Evolutionary conservation across 257 asterid species (phyloP).

Genomic region (Schizonepeta tenuifolia): DNA sequence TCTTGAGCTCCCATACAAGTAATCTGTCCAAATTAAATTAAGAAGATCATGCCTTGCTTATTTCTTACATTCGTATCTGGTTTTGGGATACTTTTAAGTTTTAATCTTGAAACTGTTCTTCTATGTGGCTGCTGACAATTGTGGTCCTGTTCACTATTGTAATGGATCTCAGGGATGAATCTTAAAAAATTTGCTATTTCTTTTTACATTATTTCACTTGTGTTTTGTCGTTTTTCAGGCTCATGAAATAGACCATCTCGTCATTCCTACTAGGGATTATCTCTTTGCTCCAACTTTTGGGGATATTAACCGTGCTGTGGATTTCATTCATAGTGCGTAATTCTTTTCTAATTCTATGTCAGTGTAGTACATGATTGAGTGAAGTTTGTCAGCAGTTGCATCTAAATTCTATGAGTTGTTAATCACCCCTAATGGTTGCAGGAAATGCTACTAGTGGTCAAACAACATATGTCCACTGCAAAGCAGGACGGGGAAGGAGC

Average conservation of each 20-base stretch:
- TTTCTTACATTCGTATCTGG: neutral
- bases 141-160: neutral
- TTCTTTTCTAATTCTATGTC: neutral
- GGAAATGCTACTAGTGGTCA: constrained; percentile 69
- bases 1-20: neutral
- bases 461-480: constrained; percentile 88
- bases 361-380: neutral
- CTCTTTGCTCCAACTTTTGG: constrained; percentile 89
- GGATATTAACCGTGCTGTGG: constrained; percentile 82
- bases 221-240: constrained; percentile 56
- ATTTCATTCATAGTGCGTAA: constrained; percentile 75
- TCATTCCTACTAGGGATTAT: constrained; percentile 94
- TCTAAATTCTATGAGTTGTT: neutral
- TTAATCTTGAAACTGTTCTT: neutral
- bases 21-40: neutral
- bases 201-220: constrained; percentile 14
- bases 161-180: constrained; percentile 4
- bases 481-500: constrained; percentile 98
- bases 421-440: constrained; percentile 33
- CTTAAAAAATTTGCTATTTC: neutral
- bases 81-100: neutral
- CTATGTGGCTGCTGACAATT: constrained; percentile 17
- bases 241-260: constrained; percentile 88
- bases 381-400: constrained; percentile 12
- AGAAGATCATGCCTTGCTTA: neutral